Evolutionary conservation across 164 flowering plant genomes (phyloP).

Genomic region (Pachysandra terminalis): DNA sequence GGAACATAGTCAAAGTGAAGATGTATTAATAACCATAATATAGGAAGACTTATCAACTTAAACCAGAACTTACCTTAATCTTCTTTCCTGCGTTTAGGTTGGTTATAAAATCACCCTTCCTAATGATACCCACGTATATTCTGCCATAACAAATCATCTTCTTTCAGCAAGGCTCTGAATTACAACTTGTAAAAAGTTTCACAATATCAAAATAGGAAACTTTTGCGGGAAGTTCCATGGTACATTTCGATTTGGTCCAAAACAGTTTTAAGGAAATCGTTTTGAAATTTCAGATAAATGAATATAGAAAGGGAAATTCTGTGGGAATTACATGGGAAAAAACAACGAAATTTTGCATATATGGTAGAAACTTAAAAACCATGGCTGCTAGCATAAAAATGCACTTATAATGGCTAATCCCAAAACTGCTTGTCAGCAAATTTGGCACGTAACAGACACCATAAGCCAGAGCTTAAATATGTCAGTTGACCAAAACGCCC

Average conservation of each 20-base stretch:
- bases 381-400: too few relatives aligned
- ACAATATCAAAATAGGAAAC: too few relatives aligned
- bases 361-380: too few relatives aligned
- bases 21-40: neutral
- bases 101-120: constrained; percentile 87
- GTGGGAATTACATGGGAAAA: too few relatives aligned
- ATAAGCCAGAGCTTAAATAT: constrained; percentile 59
- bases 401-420: neutral
- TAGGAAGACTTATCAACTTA: neutral
- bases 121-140: constrained; percentile 88
- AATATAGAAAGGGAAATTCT: too few relatives aligned
- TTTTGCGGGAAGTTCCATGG: too few relatives aligned
- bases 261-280: too few relatives aligned
- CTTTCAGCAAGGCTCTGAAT: constrained; percentile 4
- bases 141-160: constrained; percentile 35
- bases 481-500: constrained; percentile 98
- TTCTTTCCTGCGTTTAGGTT: constrained; percentile 94
- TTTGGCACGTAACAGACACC: neutral
- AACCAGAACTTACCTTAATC: constrained; percentile 63
- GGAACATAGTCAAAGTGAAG: neutral
- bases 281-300: too few relatives aligned
- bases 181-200: too few relatives aligned
- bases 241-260: too few relatives aligned
- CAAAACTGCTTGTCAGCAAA: neutral
- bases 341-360: too few relatives aligned